Conservation (phyloP, 805 yeast species). For the Candida montana region DNA sequence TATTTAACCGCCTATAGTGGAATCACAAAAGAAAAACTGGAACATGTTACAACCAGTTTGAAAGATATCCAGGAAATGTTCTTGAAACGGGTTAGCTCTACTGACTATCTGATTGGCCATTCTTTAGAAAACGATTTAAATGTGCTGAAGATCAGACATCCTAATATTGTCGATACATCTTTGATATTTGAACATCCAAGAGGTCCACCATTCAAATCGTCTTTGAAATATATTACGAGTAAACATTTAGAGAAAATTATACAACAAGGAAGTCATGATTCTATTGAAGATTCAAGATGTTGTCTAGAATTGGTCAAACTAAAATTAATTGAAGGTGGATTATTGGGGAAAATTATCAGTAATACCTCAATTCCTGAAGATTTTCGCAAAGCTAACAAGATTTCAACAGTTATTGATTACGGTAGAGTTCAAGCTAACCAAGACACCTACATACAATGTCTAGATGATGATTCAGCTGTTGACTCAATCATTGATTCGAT, state of each 20-base stretch:
- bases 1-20: constrained; percentile 86
- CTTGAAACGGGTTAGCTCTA: constrained; percentile 38
- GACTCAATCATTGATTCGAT: constrained; percentile 28
- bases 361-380: constrained; percentile 39
- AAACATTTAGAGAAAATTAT: constrained; percentile 52
- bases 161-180: constrained; percentile 75
- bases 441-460: constrained; percentile 35
- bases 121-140: constrained; percentile 80
- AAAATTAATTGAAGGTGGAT: constrained; percentile 61
- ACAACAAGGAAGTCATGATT: constrained; percentile 75
- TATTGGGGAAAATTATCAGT: constrained; percentile 51
- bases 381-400: constrained; percentile 27
- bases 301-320: constrained; percentile 72
- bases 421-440: constrained; percentile 22
- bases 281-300: constrained; percentile 78
- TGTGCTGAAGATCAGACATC: constrained; percentile 68
- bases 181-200: constrained; percentile 70
- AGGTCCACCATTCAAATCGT: constrained; percentile 78
- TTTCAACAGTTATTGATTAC: constrained; percentile 31
- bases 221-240: constrained; percentile 64
- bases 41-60: constrained; percentile 56
- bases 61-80: constrained; percentile 63
- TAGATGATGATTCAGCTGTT: constrained; percentile 56
- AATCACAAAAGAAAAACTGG: constrained; percentile 65
- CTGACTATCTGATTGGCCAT: constrained; percentile 80